Evolutionary conservation across 108 stramenopile species (phyloP), one percentile per base, ranked within the genome.

Genomic region (Skeletonema tropicum): DNA sequence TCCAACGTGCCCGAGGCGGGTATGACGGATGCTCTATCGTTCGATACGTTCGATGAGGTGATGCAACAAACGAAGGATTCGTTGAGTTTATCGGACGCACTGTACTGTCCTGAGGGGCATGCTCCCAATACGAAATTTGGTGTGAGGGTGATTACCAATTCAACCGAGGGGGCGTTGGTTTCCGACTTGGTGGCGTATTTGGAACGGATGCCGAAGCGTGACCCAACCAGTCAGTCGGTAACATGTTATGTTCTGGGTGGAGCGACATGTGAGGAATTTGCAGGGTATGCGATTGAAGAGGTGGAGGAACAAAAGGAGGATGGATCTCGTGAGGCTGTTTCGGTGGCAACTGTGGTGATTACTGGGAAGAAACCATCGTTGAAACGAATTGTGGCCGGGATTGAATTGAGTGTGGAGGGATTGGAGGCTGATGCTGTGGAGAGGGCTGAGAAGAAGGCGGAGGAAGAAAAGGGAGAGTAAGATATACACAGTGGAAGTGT

Each of bases 101-200:
- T 95, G 66, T 92, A 87, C 49, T 95, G 94, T 74, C 94, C 94
- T 2, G 94, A 95, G 68, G 94, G 94, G 26, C 87, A 92, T 74
- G 89, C 87, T 30, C 94, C 94, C 32, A 89, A 86, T 58, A 90
- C 91, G 10, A 64, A 66, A 9, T 85, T 85, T 23, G 88, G 89
- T 12, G 94, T 92, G 25, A 87, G 94, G n/a, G 74, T 95, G 57
- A 92, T 95, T 68, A 85, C 91, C 55, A 92, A 95, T 66, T 77
- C 80, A 26, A 71, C 62, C 6, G 64, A 41, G 25, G 46, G 1
- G 5, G n/a, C 3, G 15, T 57, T 95, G 68, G 90, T 89, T 9
- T 88, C 92, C 9, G 79, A 87, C 57, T 32, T 95, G 3, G 55
- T 95, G 71, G 94, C 90, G 3, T 95, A 92, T 60, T 77, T 95